These are phyloP conservation scores for Avena atlantica DNA, from an alignment of 176 grass and related monocot species.

Conservation along the genomic window DNA sequence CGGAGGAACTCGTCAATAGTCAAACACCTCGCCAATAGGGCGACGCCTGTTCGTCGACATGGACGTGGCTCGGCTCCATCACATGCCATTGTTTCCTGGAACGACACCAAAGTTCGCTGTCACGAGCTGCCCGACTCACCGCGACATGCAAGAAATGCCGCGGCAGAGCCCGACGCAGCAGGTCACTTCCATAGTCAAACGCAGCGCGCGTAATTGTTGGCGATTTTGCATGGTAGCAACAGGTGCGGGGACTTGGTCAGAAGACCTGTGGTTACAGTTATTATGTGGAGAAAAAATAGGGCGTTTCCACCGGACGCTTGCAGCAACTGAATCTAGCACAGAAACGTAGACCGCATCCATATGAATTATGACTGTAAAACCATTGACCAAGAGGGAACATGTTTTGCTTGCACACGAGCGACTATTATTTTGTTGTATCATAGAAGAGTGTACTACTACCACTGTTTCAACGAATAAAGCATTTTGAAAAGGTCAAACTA, in stretches of 20 bases:
- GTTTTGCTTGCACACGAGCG: no score
- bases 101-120: not conserved
- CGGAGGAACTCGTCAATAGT: slow-evolving; percentile 6
- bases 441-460: no score
- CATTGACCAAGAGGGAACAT: no score
- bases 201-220: not conserved
- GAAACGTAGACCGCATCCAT: not conserved
- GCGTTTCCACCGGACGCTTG: not conserved
- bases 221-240: not conserved
- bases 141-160: not conserved
- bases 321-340: not conserved
- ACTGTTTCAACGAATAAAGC: no score
- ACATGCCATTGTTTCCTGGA: slow-evolving; percentile 18
- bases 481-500: no score
- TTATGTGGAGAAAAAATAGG: not conserved
- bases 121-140: not conserved
- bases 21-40: slow-evolving; percentile 3
- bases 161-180: not conserved
- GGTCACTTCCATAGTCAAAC: not conserved
- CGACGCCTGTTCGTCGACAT: slow-evolving; percentile 20
- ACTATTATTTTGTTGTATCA: no score
- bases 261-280: not conserved
- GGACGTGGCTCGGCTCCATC: not conserved
- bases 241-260: not conserved
- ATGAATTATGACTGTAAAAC: no score